phyloP scores from a whole-genome alignment of 2,329 filamentous ascomycete genomes.

The Fusarium xyrophilum region DNA sequence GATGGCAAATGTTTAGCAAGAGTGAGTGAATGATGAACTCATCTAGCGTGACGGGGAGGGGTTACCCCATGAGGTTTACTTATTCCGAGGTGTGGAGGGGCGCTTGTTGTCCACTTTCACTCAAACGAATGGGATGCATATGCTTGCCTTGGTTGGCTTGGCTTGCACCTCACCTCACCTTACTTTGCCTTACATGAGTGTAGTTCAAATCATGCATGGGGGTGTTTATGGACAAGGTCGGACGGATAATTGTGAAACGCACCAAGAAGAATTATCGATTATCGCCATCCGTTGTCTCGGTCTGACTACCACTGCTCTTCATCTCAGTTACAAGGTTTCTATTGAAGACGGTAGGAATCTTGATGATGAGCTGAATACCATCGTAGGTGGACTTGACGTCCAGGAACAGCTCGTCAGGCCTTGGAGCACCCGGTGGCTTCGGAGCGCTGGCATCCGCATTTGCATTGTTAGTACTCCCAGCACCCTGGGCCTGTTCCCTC shows the following conservation, averaged over 20 bases:
- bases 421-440: conserved; percentile 46
- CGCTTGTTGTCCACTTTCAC: conserved; percentile 9
- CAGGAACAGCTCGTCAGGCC: conserved; percentile 59
- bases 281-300: conserved; percentile 10
- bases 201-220: conserved; percentile 17
- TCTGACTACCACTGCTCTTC: conserved; percentile 20
- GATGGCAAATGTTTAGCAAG: not conserved
- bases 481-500: not conserved
- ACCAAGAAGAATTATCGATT: conserved; percentile 30
- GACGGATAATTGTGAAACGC: conserved; percentile 28
- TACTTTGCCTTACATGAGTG: conserved; percentile 8
- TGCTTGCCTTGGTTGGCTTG: conserved; percentile 15
- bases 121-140: conserved; percentile 18
- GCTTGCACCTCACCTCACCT: conserved; percentile 1
- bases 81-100: conserved; percentile 26
- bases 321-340: conserved; percentile 35
- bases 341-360: conserved; percentile 63
- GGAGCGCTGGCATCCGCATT: conserved; percentile 14
- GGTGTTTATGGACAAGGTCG: conserved; percentile 3
- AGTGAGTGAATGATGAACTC: conserved; percentile 10
- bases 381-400: conserved; percentile 65
- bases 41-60: conserved; percentile 35
- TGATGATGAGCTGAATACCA: conserved; percentile 64
- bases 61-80: conserved; percentile 35
- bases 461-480: not conserved